Percentiles rank a stretch among this genome's conserved stretches.
Evolutionary conservation across 1,284 basidiomycete species (phyloP).

Genomic region (Ustilago hordei): DNA sequence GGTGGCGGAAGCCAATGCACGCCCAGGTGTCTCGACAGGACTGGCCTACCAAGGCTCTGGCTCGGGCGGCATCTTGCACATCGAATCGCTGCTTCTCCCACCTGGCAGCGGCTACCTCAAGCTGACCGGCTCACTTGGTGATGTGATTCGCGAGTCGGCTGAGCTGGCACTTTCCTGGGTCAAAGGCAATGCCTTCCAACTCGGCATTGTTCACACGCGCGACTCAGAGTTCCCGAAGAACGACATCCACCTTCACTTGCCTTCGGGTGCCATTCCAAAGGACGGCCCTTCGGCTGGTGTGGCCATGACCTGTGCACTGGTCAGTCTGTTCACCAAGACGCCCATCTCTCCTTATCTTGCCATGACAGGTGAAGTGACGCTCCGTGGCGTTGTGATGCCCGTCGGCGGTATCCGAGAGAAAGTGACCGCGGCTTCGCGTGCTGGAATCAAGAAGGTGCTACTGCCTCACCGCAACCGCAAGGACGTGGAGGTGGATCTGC

Average conservation of each 20-base stretch:
- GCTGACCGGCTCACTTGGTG: slow-evolving; percentile 79
- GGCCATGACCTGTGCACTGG: slow-evolving; percentile 86
- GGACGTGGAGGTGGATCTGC: slow-evolving; percentile 85
- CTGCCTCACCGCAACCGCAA: slow-evolving; percentile 84
- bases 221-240: slow-evolving; percentile 81
- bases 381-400: slow-evolving; percentile 65
- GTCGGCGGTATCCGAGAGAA: slow-evolving; percentile 69
- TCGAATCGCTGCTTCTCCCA: slow-evolving; percentile 79
- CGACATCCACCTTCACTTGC: slow-evolving; percentile 88
- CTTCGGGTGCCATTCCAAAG: slow-evolving; percentile 87
- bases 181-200: slow-evolving; percentile 82
- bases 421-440: slow-evolving; percentile 74
- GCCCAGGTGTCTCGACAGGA: slow-evolving; percentile 82
- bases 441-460: slow-evolving; percentile 82
- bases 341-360: slow-evolving; percentile 70
- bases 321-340: slow-evolving; percentile 82
- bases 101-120: slow-evolving; percentile 80
- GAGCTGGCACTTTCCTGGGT: slow-evolving; percentile 78
- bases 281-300: slow-evolving; percentile 87
- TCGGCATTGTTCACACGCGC: slow-evolving; percentile 79
- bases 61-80: slow-evolving; percentile 85
- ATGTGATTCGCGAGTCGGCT: slow-evolving; percentile 85
- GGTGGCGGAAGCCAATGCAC: slow-evolving; percentile 78
- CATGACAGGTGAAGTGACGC: slow-evolving; percentile 68
- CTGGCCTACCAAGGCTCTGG: slow-evolving; percentile 89